Percentiles rank a stretch among this genome's conserved stretches.
These are phyloP conservation scores for Corylus americana DNA, from an alignment of 306 rosid species.

Conservation along the genomic window DNA sequence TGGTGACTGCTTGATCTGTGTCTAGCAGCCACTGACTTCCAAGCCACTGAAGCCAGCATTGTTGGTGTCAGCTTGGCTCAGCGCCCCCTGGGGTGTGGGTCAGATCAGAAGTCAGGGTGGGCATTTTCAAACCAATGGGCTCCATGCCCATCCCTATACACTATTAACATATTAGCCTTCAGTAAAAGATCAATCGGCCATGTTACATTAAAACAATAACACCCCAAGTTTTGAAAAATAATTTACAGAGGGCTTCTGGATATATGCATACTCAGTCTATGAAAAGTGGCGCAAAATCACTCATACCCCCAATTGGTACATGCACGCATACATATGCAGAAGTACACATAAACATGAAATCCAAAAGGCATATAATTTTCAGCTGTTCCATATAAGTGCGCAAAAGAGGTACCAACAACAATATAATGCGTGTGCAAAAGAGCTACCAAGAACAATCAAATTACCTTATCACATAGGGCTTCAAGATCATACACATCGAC, in stretches of 20 bases:
- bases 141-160: background rate
- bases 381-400: background rate
- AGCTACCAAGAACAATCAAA: background rate
- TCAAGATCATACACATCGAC: conserved; percentile 91
- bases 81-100: too few species aligned
- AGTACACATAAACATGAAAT: background rate
- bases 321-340: background rate
- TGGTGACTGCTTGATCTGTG: too few species aligned
- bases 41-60: too few species aligned
- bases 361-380: background rate
- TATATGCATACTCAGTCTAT: background rate
- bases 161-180: background rate
- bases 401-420: background rate
- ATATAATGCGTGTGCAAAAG: background rate
- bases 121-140: too few species aligned
- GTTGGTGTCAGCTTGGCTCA: too few species aligned
- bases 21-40: too few species aligned
- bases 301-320: background rate
- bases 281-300: background rate
- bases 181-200: background rate
- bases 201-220: background rate
- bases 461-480: conserved; percentile 87
- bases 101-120: too few species aligned
- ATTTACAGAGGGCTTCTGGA: background rate
- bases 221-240: background rate